Evolutionary conservation across 352 stramenopile genomes (phyloP), one percentile per base, ranked within the genome.

Genomic region (Phytophthora megakarya): DNA sequence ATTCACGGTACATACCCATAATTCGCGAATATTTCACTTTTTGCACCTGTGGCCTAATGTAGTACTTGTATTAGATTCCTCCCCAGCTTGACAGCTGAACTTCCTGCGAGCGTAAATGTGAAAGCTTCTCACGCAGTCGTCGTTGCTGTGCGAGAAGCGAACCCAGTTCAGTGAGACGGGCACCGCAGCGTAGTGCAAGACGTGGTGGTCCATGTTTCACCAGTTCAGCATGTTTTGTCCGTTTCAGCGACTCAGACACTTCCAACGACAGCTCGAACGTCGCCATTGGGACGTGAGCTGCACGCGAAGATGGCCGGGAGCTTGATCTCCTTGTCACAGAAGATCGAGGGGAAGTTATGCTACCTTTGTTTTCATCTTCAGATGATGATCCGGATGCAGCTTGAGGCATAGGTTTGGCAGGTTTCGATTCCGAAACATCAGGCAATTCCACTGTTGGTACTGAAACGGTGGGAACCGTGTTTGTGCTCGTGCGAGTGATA

Each of bases 211-310:
- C 81, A 38, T 83, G 65, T n/a, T 72, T 76, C 9, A 66, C 52
- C 11, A 89, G 47, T 28, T 87, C 77, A 0, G 58, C 35, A 33
- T 75, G 70, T 58, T 83, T 73, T n/a, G 68, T 62, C 26, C 57
- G 60, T 13, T 82, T 61, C 33, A 90, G 50, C 16, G 67, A 65
- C 43, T 81, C 78, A 0, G 75, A 66, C n/a, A 91, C 67, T 33
- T 93, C 81, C 32, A 93, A 74, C n/a, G 72, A 65, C 39, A 88
- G 33, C 38, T 92, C 78, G 49, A 89, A 90, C 53, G 65, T 81
- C 12, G 77, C 85, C 81, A 93, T 83, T 23, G 71, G 60, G 22
- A 81, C 53, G 30, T 66, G 26, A 1, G 58, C 16, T 9, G 22
- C 21, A 22, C 42, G 38, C 19, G 48, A 55, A 21, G 37, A 55